Conservation (phyloP, 2,329 filamentous ascomycete species). For the Oidium heveae region DNA sequence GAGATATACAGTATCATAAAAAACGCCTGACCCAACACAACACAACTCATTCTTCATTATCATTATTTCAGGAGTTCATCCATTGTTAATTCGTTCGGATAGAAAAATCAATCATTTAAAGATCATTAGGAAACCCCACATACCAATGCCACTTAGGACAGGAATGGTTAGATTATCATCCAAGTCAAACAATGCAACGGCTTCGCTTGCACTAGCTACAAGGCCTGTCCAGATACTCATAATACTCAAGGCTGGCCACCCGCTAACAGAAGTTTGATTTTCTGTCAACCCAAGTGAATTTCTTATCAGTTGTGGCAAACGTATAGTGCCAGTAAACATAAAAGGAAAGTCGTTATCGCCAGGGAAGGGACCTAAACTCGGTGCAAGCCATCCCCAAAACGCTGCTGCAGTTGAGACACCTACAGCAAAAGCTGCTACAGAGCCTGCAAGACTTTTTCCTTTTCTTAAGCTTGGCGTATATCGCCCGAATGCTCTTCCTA, state of each 20-base stretch:
- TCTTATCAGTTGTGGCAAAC: slow-evolving; percentile 36
- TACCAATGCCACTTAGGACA: slow-evolving; percentile 61
- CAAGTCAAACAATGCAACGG: slow-evolving; percentile 76
- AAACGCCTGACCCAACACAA: no score
- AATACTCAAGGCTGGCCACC: slow-evolving; percentile 46
- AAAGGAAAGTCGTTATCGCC: slow-evolving; percentile 46
- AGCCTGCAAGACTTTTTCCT: slow-evolving; percentile 82
- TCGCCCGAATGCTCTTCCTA: slow-evolving; percentile 68
- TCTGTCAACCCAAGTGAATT: slow-evolving; percentile 34
- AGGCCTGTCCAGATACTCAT: slow-evolving; percentile 78
- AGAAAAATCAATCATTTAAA: slow-evolving; percentile 34
- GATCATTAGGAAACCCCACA: slow-evolving; percentile 76
- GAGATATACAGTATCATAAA: no score
- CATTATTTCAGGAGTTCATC: no score
- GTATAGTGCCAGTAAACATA: slow-evolving; percentile 57
- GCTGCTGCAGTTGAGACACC: slow-evolving; percentile 60
- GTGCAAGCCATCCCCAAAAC: slow-evolving; percentile 76
- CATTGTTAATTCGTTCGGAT: no score
- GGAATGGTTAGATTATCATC: slow-evolving; percentile 97
- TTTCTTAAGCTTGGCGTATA: slow-evolving; percentile 67
- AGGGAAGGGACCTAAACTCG: slow-evolving; percentile 36
- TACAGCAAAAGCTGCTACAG: slow-evolving; percentile 55
- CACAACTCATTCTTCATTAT: no score
- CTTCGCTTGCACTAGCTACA: slow-evolving; percentile 68
- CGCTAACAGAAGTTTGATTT: slow-evolving; percentile 35